Conservation (phyloP, 148 eudicot genomes). For the Rhododendron ferrugineum region DNA sequence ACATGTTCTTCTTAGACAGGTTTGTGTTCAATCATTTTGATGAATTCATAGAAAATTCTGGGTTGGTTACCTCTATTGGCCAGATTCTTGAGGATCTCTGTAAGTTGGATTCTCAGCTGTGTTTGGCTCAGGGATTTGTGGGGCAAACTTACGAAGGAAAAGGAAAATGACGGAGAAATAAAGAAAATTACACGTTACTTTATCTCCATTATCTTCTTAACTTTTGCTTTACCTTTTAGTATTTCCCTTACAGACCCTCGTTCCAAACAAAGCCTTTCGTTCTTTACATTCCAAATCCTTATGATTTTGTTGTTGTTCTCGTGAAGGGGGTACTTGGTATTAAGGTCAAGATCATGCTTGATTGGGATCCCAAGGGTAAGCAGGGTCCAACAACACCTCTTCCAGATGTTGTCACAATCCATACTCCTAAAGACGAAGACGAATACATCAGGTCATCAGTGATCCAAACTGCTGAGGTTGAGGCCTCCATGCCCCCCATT, state of each 20-base stretch:
- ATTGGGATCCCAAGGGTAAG: slow-evolving; percentile 78
- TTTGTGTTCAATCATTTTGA: slow-evolving; percentile 1
- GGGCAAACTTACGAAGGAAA: background rate
- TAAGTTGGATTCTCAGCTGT: background rate
- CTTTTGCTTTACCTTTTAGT: background rate
- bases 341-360: slow-evolving; percentile 81
- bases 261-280: background rate
- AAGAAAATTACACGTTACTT: background rate
- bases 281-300: background rate
- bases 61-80: background rate
- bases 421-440: slow-evolving; percentile 69
- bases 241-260: background rate
- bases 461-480: slow-evolving; percentile 27
- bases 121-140: background rate
- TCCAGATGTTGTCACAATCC: slow-evolving; percentile 65
- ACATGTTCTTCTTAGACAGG: slow-evolving; percentile 82
- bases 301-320: background rate
- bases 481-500: slow-evolving; percentile 16
- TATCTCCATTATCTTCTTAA: background rate
- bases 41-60: background rate
- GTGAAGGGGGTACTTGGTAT: slow-evolving; percentile 69
- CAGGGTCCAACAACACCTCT: slow-evolving; percentile 63
- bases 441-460: slow-evolving; percentile 17
- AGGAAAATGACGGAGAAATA: too few species aligned
- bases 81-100: background rate